Conservation (phyloP, 2,329 filamentous ascomycete genomes). For the Pyricularia grisea region DNA sequence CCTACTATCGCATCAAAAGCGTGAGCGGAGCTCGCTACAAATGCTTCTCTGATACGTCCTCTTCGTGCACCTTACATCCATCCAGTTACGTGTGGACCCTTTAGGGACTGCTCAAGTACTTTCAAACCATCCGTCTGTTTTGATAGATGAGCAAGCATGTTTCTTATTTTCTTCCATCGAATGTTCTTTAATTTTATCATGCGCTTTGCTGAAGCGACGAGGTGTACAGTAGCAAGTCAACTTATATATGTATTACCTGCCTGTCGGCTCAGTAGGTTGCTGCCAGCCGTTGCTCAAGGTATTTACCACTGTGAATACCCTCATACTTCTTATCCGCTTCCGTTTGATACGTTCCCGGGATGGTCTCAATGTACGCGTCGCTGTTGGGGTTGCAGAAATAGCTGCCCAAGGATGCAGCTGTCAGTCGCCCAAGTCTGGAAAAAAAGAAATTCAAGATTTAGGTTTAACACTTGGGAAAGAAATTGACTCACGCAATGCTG, state of each 20-base stretch:
- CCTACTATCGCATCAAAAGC: too few relatives aligned
- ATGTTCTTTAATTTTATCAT: neutral
- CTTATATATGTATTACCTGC: slow-evolving; percentile 6
- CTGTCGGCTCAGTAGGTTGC: slow-evolving; percentile 53
- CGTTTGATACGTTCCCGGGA: slow-evolving; percentile 63
- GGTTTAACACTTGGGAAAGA: neutral
- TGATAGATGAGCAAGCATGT: neutral
- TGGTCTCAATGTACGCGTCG: slow-evolving; percentile 64
- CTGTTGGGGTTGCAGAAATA: slow-evolving; percentile 90
- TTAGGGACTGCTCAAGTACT: too few relatives aligned
- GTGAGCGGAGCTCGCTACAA: neutral
- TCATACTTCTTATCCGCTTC: slow-evolving; percentile 69
- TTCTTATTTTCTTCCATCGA: neutral
- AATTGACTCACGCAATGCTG: slow-evolving; percentile 60
- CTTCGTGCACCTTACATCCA: too few relatives aligned
- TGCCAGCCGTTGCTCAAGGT: slow-evolving; percentile 66
- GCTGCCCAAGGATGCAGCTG: slow-evolving; percentile 18
- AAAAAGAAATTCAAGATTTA: neutral
- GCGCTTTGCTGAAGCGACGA: neutral
- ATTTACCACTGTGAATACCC: slow-evolving; percentile 70
- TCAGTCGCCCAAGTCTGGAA: neutral
- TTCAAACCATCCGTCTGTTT: too few relatives aligned
- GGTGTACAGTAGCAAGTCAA: neutral
- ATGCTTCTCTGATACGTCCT: too few relatives aligned
- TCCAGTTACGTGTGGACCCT: too few relatives aligned